Evolutionary conservation across 768 basidiomycete species (phyloP), one percentile per base, ranked within the genome.

Genomic region (Plicaturopsis crispa): DNA sequence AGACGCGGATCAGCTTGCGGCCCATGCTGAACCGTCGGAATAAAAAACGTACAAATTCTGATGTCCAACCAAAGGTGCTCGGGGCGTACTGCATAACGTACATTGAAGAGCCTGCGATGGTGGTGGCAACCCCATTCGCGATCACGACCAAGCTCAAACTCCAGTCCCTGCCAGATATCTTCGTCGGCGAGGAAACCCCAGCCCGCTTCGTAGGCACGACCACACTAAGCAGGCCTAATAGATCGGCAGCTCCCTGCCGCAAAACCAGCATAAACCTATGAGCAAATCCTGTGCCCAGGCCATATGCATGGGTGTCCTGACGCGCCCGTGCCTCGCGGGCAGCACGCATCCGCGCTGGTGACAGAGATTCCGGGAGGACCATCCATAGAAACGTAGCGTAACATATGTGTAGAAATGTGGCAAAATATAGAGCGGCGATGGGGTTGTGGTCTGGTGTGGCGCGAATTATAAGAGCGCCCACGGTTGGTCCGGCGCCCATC

Each of bases 361-460:
- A 73, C 1, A 91, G 67, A 0, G 88, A 87, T 57, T 96, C 90
- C 0, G 91, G 91, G 34, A 93, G 51, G 43, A 87, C 20, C 40
- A 80, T 58, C 56, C 75, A 70, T 18, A 76, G 50, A 33, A 78
- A 47, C 28, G 69, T 34, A 1, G 70, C 55, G 47, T 73, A 78
- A 31, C 75, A 6, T 16, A 67, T 17, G 44, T 84, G 79, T 5
- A 77, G 42, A 6, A 52, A 44, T 4, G 66, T 54, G 6, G 81
- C 72, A 32, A 79, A 48, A 55, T 86, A 92, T 65, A 92, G 91
- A 12, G 85, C 77, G 1, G 75, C 73, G 14, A 86, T 55, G 7
- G 72, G 48, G 12, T 63, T 59, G 4, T 69, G 70, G 1, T 80
- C 83, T n/a, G n/a, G n/a, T n/a, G n/a, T n/a, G 17, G 57, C 48